Conservation (phyloP, 2,329 filamentous ascomycete species). For the Phialemoniopsis sp. region DNA sequence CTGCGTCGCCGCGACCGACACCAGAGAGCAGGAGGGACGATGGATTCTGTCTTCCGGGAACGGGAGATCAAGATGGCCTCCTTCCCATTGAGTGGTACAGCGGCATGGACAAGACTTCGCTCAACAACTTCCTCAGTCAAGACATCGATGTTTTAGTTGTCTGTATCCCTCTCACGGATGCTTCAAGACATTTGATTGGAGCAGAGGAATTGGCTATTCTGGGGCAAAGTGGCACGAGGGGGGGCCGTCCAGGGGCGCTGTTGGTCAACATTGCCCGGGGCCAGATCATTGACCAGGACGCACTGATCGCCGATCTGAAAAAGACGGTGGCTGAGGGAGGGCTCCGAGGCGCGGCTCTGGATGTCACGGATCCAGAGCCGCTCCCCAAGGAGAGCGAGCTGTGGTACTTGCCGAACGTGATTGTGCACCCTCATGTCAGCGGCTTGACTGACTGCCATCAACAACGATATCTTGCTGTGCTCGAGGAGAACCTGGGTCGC, state of each 20-base stretch:
- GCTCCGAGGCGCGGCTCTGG: constrained; percentile 52
- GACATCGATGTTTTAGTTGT: constrained; percentile 37
- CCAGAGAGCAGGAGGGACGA: constrained; percentile 53
- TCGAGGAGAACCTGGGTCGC: constrained; percentile 9
- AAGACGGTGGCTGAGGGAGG: constrained; percentile 18
- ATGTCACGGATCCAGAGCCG: constrained; percentile 66
- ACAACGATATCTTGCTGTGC: constrained; percentile 4
- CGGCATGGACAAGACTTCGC: constrained; percentile 21
- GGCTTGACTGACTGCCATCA: constrained; percentile 4
- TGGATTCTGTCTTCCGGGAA: constrained; percentile 61
- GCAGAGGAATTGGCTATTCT: constrained; percentile 22
- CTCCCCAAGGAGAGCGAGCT: constrained; percentile 54
- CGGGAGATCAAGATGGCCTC: constrained; percentile 37
- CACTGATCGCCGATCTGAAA: constrained; percentile 46
- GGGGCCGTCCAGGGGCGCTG: too few species aligned
- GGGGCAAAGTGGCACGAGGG: too few species aligned
- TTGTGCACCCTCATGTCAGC: constrained; percentile 34
- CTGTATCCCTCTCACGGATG: constrained; percentile 31
- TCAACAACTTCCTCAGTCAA: constrained; percentile 33
- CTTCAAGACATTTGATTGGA: constrained; percentile 35
- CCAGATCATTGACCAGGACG: constrained; percentile 22
- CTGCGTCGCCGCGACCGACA: constrained; percentile 47
- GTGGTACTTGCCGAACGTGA: constrained; percentile 58
- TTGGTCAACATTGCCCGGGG: constrained; percentile 59
- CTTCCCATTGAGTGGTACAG: constrained; percentile 38